Conservation (phyloP, 106 monocot species). For the Vanilla planifolia region DNA sequence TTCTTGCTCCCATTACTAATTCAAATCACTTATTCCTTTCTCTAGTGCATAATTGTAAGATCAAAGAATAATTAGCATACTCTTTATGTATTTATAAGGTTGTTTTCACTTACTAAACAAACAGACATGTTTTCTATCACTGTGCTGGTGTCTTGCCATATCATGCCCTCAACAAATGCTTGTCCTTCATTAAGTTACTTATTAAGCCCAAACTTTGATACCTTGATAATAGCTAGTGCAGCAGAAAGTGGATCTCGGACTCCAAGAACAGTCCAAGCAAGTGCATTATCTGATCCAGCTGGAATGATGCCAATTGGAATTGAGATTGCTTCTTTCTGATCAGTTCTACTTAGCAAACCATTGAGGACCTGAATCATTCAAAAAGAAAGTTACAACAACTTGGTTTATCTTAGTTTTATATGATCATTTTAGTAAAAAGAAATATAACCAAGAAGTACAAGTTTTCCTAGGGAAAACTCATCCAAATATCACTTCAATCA, state of each 20-base stretch:
- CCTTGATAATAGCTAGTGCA: slow-evolving; percentile 82
- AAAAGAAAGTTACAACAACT: slow-evolving; percentile 1
- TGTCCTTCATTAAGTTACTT: too few relatives aligned
- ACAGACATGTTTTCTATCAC: too few relatives aligned
- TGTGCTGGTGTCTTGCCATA: too few relatives aligned
- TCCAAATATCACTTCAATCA: too few relatives aligned
- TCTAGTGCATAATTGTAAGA: too few relatives aligned
- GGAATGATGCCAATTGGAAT: slow-evolving; percentile 97
- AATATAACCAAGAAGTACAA: not conserved
- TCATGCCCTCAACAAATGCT: too few relatives aligned
- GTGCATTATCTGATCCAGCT: slow-evolving; percentile 97
- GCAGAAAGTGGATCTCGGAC: slow-evolving; percentile 88
- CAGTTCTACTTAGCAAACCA: slow-evolving; percentile 74
- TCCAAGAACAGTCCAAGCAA: slow-evolving; percentile 93
- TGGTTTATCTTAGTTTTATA: not conserved
- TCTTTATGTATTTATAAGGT: too few relatives aligned
- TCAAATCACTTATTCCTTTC: too few relatives aligned
- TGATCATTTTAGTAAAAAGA: not conserved
- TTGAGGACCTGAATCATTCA: slow-evolving; percentile 69
- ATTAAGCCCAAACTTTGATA: slow-evolving; percentile 16
- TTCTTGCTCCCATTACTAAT: too few relatives aligned
- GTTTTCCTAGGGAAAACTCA: not conserved
- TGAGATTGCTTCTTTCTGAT: slow-evolving; percentile 92
- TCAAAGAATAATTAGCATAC: too few relatives aligned
- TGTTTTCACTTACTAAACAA: too few relatives aligned